Base-by-base conservation (phyloP, 2,329 filamentous ascomycete species). In the Exophiala mesophila region DNA sequence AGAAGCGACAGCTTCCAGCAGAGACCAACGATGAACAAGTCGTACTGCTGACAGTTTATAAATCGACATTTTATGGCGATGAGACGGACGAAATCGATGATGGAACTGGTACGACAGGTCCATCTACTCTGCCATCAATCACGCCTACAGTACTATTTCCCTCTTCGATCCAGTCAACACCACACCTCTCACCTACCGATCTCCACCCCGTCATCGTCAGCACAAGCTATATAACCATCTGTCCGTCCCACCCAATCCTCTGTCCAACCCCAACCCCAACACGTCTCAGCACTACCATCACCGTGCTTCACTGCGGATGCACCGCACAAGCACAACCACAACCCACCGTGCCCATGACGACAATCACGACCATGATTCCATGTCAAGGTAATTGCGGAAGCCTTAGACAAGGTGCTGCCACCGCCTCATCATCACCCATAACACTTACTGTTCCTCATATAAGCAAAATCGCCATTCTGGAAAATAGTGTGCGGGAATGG, bases 261-360 rank as follows among this genome's bases (percentile, higher is more conserved):
- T 41, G 37, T 36, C 39, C 49, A 1, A 34, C 26, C 3, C 36
- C 32, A 6, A 50, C 47, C 35, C 31, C 39, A 12, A 50, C 44
- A 0, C 30, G 37, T 21, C 31, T 50, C 19, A 39, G 33, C 3
- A 54, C 51, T 3, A 52, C 49, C 3, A 41, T 54, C 31, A 49
- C 48, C 5, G 24, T 46, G 10, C 32, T 50, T 16, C 43, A 52
- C 18, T 52, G 51, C 34, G 51, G 51, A 26, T 54, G 51, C 33
- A 45, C 45, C n/a, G n/a, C n/a, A n/a, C n/a, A n/a, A n/a, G 45
- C 44, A 2, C 44, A 43, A 32, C 34, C 49, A 2, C 28, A 10
- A 13, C 35, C 49, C 3, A 23, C 2, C 6, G 49, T 54, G 8
- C 51, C 51, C 3, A 54, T 54, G 51, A 49, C 46, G 2, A 52